phyloP scores from a whole-genome alignment of 2,329 filamentous ascomycete genomes.

The Colletotrichum karsti region DNA sequence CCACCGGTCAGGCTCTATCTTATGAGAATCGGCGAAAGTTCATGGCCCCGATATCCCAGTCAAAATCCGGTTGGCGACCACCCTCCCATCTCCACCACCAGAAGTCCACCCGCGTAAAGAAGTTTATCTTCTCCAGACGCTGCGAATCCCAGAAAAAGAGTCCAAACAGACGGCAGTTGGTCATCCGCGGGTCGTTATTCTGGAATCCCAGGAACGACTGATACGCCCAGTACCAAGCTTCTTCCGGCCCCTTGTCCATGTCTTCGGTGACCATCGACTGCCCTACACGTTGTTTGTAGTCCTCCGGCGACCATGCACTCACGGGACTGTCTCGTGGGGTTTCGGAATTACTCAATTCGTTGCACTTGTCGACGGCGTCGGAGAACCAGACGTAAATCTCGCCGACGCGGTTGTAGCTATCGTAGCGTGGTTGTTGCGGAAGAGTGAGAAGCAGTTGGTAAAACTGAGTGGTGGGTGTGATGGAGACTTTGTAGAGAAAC shows the following conservation, averaged over 20 bases:
- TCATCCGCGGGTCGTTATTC: slow-evolving; percentile 21
- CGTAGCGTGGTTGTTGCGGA: slow-evolving; percentile 17
- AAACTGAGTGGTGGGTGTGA: slow-evolving; percentile 7
- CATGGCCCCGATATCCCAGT: slow-evolving; percentile 7
- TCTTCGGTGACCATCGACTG: slow-evolving; percentile 1
- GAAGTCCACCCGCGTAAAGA: slow-evolving; percentile 14
- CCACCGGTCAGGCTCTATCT: neutral
- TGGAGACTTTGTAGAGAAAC: slow-evolving; percentile 15
- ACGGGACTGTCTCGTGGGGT: neutral
- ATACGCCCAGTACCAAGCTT: slow-evolving; percentile 27
- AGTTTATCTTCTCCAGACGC: slow-evolving; percentile 20
- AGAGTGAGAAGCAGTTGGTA: slow-evolving; percentile 6
- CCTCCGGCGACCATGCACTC: neutral
- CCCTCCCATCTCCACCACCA: slow-evolving; percentile 26
- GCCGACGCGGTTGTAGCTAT: slow-evolving; percentile 17
- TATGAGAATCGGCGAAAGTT: neutral
- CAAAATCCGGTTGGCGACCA: slow-evolving; percentile 20
- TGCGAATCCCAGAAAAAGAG: slow-evolving; percentile 24
- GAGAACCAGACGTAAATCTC: slow-evolving; percentile 25
- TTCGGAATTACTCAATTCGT: slow-evolving; percentile 9
- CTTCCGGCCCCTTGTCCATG: slow-evolving; percentile 14
- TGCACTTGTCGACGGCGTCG: slow-evolving; percentile 9
- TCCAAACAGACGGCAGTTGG: slow-evolving; percentile 20
- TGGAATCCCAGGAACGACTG: neutral
- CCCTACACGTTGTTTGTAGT: slow-evolving; percentile 7